Percentiles rank a stretch among this genome's conserved stretches.
Evolutionary conservation across 176 grass and related monocot species (phyloP).

Genomic region (Musa itinerans): DNA sequence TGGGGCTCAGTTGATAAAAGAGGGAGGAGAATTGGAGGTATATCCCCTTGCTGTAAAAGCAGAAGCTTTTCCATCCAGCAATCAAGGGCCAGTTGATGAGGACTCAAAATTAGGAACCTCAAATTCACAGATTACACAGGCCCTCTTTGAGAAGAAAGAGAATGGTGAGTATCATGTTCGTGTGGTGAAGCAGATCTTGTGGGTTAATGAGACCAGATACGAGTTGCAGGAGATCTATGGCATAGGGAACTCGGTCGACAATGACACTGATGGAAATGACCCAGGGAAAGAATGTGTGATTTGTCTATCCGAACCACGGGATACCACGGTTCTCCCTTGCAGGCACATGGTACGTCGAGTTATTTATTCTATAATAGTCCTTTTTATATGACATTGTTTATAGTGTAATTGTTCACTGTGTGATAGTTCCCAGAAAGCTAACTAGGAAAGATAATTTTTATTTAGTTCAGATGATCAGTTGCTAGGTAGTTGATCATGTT

Average conservation of each 20-base stretch:
- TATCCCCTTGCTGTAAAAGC: constrained; percentile 55
- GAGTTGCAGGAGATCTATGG: constrained; percentile 62
- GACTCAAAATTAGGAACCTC: constrained; percentile 21
- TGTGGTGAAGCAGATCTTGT: constrained; percentile 42
- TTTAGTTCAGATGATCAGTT: neutral
- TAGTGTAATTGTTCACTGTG: neutral
- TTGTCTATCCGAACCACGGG: constrained; percentile 55
- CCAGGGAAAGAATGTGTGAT: constrained; percentile 61
- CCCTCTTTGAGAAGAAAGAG: constrained; percentile 45
- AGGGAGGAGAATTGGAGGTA: constrained; percentile 31
- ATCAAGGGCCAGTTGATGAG: constrained; percentile 21
- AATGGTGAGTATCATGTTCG: constrained; percentile 27
- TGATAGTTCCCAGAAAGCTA: neutral
- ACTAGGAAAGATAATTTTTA: neutral
- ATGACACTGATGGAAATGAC: constrained; percentile 32
- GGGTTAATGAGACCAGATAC: constrained; percentile 49
- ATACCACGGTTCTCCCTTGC: constrained; percentile 54
- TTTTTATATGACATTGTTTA: constrained; percentile 1
- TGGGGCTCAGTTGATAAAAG: constrained; percentile 32
- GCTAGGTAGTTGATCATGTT: neutral
- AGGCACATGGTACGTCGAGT: constrained; percentile 53
- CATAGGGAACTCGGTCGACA: constrained; percentile 35
- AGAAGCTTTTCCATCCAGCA: constrained; percentile 34
- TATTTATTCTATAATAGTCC: constrained; percentile 5
- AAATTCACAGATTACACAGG: constrained; percentile 39